Base-by-base conservation (phyloP, 441 rosid species). In the Croton laevigatus region DNA sequence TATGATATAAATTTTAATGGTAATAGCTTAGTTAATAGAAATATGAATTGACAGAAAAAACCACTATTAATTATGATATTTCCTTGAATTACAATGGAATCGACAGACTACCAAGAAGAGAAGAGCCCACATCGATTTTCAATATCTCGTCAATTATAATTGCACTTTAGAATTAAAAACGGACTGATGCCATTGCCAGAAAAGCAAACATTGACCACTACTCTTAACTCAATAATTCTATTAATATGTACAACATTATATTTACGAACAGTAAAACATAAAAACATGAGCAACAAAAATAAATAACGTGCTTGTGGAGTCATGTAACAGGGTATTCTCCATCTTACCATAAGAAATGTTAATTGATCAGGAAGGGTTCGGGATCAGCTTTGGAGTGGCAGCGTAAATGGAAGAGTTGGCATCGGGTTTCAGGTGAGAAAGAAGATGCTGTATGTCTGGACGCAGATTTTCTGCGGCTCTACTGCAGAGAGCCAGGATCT, bases 401-500 rank as follows among this genome's bases (percentile, higher is more conserved):
- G 97, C 99, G 42, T 93, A 91, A 62, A 95, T 83, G 0, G 99
- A 91, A 44, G 88, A 76, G 73, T 82, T 89, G 13, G 67, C 70
- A 62, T 91, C 92, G 2, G 96, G 87, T 76, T 84, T 93, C 81
- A 91, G 82, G 83, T 95, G 97, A 66, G 97, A 83, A 62, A 92
- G 88, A 82, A 88, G 95, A 73, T 89, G 96, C 46, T 88, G 92
- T 64, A 95, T 85, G 66, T 93, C 98, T n/a, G 93, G 90, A 60
- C 91, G 87, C 17, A 93, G 83, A 79, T 66, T 87, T 75, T 95
- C 99, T 5, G 84, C 87, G 58, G 81, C 91, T 74, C 83, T 82
- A 60, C 95, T 90, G 40, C 80, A 83, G 49, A 91, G 84, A 27
- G 71, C 86, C 76, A 95, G 84, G 23, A 93, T 85, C 69, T 93